These are phyloP conservation scores for Rhizophora mangle DNA, from an alignment of 345 rosid genomes.

Conservation along the genomic window DNA sequence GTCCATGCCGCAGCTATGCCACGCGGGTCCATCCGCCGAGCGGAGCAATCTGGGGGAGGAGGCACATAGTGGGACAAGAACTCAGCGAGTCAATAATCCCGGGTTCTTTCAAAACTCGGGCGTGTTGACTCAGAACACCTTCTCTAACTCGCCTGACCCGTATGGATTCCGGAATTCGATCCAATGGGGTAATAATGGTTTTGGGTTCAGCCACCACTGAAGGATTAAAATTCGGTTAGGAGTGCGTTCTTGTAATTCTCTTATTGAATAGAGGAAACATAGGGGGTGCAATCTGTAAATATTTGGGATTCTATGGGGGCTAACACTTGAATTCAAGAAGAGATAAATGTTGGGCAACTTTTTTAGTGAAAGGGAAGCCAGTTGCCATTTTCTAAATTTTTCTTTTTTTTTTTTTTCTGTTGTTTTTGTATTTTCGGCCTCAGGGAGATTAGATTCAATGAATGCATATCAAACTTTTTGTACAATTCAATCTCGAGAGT, in stretches of 20 bases:
- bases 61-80: conserved; percentile 61
- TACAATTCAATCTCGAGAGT: conserved; percentile 12
- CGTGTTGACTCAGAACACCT: conserved; percentile 36
- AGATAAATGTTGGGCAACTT: background rate
- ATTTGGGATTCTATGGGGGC: conserved; percentile 34
- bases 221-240: background rate
- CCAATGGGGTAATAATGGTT: conserved; percentile 34
- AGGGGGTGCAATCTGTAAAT: conserved; percentile 35
- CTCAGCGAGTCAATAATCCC: conserved; percentile 29
- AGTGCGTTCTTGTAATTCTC: conserved; percentile 8
- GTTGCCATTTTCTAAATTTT: background rate
- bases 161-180: conserved; percentile 51
- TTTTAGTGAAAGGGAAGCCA: background rate
- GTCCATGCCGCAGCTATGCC: conserved; percentile 27
- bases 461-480: background rate
- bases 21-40: conserved; percentile 15
- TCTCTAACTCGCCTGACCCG: conserved; percentile 45
- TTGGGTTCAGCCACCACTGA: conserved; percentile 54
- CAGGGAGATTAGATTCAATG: conserved; percentile 7
- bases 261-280: background rate
- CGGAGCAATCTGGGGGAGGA: conserved; percentile 38
- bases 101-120: conserved; percentile 27
- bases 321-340: conserved; percentile 14
- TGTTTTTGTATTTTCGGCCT: background rate
- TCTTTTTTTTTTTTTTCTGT: background rate